phyloP scores from a whole-genome alignment of 176 grass and related monocot species.

The Hsuehochloa calcarea region DNA sequence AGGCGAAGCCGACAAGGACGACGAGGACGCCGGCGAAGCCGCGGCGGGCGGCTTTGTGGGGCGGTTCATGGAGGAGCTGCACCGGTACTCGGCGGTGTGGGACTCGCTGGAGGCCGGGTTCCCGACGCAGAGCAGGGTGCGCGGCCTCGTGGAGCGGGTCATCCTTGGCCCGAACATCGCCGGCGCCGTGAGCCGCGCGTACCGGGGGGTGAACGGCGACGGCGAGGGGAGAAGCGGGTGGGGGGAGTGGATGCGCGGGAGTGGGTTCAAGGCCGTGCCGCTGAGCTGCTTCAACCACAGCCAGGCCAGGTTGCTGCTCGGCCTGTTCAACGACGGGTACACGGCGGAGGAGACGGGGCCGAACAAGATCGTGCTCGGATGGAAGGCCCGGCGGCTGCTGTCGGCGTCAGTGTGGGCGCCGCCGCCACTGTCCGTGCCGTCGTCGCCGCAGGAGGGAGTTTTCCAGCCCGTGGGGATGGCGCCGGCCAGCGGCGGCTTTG shows the following conservation, averaged over 20 bases:
- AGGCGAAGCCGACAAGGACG: constrained; percentile 31
- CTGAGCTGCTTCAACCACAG: constrained; percentile 80
- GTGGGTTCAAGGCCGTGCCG: constrained; percentile 39
- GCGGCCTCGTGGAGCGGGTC: constrained; percentile 58
- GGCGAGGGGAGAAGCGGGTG: constrained; percentile 34
- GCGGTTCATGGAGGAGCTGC: constrained; percentile 59
- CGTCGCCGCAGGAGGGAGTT: neutral
- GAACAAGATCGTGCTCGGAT: constrained; percentile 63
- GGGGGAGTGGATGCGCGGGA: constrained; percentile 62
- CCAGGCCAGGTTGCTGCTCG: constrained; percentile 67
- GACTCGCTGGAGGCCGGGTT: constrained; percentile 72
- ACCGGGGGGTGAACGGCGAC: constrained; percentile 21
- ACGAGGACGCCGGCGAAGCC: neutral
- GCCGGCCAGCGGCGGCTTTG: constrained; percentile 15
- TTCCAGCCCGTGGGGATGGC: constrained; percentile 25
- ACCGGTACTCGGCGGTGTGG: constrained; percentile 68
- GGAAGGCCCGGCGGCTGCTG: constrained; percentile 56
- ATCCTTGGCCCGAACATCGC: constrained; percentile 69
- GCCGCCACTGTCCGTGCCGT: constrained; percentile 22
- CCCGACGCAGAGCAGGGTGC: constrained; percentile 58
- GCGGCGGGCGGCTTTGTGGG: constrained; percentile 38
- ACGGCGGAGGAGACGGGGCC: constrained; percentile 52
- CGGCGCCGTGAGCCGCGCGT: constrained; percentile 60
- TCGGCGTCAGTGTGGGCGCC: constrained; percentile 62
- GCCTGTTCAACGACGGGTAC: constrained; percentile 72